Base-by-base conservation (phyloP, 495 filamentous ascomycete species). In the Aspergillus bertholletiae region DNA sequence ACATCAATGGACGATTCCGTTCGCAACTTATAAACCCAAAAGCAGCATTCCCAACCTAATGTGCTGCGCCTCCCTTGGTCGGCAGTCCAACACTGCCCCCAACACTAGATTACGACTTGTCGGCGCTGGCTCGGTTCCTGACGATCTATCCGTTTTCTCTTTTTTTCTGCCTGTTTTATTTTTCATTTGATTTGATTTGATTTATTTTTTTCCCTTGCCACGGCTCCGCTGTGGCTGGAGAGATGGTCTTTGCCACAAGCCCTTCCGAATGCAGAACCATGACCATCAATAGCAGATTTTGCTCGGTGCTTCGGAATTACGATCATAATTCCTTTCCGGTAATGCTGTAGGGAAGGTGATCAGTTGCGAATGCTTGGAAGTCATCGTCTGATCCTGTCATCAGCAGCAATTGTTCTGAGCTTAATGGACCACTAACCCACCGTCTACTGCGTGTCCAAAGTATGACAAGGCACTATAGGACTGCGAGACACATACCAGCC, bases 201-300 rank as follows among this genome's bases (percentile, higher is more conserved):
- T n/a, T n/a, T n/a, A n/a, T n/a, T n/a, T n/a, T n/a, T n/a, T n/a
- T n/a, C n/a, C 15, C 21, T 53, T 46, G 51, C 51, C 51, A 53
- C 51, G 27, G 21, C 51, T 44, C 51, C 28, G 34, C 44, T 54
- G 44, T 54, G 44, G 52, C 52, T 54, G 44, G 18, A 27, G 13
- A 28, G 12, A 37, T 37, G 34, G 34, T 28, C 26, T 28, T 28
- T 28, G 26, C 26, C 26, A 28, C 26, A 28, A 28, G 8, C 4
- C 26, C 8, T 8, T 5, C 8, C 5, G 26, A 4, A 28, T 4
- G 5, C 26, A 28, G 26, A n/a, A n/a, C n/a, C n/a, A n/a, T n/a
- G n/a, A n/a, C n/a, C n/a, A n/a, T n/a, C n/a, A n/a, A n/a, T n/a
- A n/a, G n/a, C n/a, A n/a, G n/a, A n/a, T n/a, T n/a, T n/a, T n/a